Evolutionary conservation across 2,329 filamentous ascomycete genomes (phyloP).

Genomic region (Hypoxylon sp.): DNA sequence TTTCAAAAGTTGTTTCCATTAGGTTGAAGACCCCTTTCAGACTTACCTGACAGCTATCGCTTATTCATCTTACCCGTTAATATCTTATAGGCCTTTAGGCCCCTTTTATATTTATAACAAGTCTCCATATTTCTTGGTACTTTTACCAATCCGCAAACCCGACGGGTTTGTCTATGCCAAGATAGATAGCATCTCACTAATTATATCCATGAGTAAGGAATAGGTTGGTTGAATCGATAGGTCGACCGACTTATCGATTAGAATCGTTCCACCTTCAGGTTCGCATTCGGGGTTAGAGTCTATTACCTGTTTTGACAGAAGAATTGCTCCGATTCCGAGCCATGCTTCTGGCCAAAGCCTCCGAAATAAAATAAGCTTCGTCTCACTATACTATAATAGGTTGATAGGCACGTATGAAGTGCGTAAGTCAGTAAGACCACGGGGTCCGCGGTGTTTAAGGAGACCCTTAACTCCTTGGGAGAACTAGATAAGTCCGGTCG

Average conservation of each 20-base stretch:
- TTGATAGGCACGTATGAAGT: conserved; percentile 6
- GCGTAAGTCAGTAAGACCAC: conserved; percentile 9
- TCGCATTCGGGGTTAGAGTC: background rate
- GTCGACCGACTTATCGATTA: background rate
- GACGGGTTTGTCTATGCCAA: conserved; percentile 7
- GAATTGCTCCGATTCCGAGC: conserved; percentile 19
- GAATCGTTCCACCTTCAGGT: background rate
- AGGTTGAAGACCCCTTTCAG: too few species aligned
- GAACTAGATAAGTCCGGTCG: conserved; percentile 15
- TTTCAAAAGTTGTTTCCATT: too few species aligned
- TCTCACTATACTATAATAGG: background rate
- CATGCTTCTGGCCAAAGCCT: background rate
- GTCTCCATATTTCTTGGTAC: too few species aligned
- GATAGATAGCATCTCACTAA: background rate
- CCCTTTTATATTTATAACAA: too few species aligned
- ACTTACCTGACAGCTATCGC: too few species aligned
- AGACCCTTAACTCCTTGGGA: conserved; percentile 21
- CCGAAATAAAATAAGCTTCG: conserved; percentile 6
- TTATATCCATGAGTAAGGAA: conserved; percentile 5
- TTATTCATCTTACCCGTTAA: too few species aligned
- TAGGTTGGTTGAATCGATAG: background rate
- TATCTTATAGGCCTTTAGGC: too few species aligned
- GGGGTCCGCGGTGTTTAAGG: conserved; percentile 1
- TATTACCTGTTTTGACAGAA: background rate
- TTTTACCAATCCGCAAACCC: background rate